Conservation (phyloP, 2,329 filamentous ascomycete genomes). For the Dothideomycetes sp. region DNA sequence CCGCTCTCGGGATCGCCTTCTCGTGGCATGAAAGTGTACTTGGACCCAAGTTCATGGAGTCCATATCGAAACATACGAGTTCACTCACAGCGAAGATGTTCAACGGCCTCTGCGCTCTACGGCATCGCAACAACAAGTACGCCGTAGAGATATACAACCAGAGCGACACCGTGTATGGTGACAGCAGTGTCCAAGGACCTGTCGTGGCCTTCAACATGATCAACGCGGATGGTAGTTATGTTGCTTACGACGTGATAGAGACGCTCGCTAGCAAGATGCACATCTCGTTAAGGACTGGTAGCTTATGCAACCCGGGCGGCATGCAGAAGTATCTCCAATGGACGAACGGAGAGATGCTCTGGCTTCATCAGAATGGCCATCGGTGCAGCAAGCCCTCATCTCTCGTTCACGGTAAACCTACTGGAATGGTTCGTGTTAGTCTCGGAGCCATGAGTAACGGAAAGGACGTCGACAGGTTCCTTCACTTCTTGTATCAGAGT, state of each 20-base stretch:
- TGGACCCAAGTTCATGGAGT: constrained; percentile 48
- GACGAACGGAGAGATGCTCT: constrained; percentile 46
- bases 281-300: constrained; percentile 54
- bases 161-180: constrained; percentile 31
- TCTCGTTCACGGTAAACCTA: constrained; percentile 46
- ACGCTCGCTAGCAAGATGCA: constrained; percentile 44
- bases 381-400: constrained; percentile 47
- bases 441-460: too few relatives aligned
- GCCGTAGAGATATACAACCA: constrained; percentile 50
- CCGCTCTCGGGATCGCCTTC: constrained; percentile 53
- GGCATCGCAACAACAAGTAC: constrained; percentile 45
- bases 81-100: constrained; percentile 45
- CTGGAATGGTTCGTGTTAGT: constrained; percentile 53
- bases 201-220: constrained; percentile 57
- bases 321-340: constrained; percentile 40
- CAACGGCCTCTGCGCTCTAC: constrained; percentile 38
- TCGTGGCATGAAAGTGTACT: constrained; percentile 48
- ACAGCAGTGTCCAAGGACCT: constrained; percentile 50
- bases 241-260: constrained; percentile 53
- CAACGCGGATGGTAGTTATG: constrained; percentile 41
- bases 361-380: constrained; percentile 48
- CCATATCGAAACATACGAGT: constrained; percentile 49
- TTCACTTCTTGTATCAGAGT: too few relatives aligned
- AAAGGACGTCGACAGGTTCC: too few relatives aligned
- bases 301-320: constrained; percentile 46